Percentiles rank a stretch among this genome's conserved stretches.
Evolutionary conservation across 2,329 filamentous ascomycete genomes (phyloP).

Genomic region (Fusarium fujikuroi): DNA sequence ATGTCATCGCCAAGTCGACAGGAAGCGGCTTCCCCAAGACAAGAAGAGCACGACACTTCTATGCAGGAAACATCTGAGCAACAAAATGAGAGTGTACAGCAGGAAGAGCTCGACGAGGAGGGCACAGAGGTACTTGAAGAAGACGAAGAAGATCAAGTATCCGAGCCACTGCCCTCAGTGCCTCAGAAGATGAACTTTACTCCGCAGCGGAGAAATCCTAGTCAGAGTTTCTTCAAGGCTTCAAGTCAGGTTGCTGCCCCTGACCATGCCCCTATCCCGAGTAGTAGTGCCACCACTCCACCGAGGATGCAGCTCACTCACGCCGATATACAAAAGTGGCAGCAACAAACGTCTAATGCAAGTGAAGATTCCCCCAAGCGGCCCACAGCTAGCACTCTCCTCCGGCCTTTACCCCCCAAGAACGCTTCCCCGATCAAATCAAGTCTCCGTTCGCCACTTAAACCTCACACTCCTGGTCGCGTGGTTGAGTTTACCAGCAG

Average conservation of each 20-base stretch:
- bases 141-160: constrained; percentile 40
- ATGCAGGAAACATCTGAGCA: constrained; percentile 8
- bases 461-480: constrained; percentile 66
- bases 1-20: constrained; percentile 49
- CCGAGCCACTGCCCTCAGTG: constrained; percentile 48
- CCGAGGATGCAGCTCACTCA: constrained; percentile 56
- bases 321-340: constrained; percentile 56
- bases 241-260: constrained; percentile 30
- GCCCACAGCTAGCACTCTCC: constrained; percentile 51
- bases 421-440: constrained; percentile 68
- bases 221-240: constrained; percentile 53
- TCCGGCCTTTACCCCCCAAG: constrained; percentile 61
- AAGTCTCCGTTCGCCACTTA: constrained; percentile 65
- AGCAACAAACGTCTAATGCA: constrained; percentile 52
- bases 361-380: constrained; percentile 51
- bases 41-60: constrained; percentile 9
- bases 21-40: neutral
- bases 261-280: constrained; percentile 26
- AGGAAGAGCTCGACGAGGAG: constrained; percentile 42
- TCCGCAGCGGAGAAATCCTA: constrained; percentile 52
- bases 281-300: constrained; percentile 45
- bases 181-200: constrained; percentile 62
- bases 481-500: constrained; percentile 68
- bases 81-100: neutral
- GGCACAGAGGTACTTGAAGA: constrained; percentile 39